Conservation (phyloP, 1,284 basidiomycete species). For the Ustilago esculenta region DNA sequence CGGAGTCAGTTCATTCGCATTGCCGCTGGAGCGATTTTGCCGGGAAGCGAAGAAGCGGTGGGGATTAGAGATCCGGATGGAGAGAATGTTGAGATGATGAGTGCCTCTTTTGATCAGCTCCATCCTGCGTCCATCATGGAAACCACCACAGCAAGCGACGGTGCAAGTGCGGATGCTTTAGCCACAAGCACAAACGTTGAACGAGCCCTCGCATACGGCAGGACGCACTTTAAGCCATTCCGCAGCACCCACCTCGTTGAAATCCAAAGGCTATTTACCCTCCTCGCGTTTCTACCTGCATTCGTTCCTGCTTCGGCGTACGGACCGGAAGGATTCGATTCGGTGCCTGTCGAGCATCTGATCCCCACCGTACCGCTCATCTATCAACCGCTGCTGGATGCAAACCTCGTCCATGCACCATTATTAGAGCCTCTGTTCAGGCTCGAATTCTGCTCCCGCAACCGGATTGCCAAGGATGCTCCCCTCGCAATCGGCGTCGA, state of each 20-base stretch:
- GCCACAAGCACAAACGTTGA: constrained; percentile 39
- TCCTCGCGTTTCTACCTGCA: constrained; percentile 76
- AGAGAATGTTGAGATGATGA: constrained; percentile 49
- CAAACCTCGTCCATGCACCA: constrained; percentile 70
- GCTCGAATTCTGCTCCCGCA: constrained; percentile 85
- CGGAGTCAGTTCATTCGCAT: constrained; percentile 57
- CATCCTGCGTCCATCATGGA: background rate
- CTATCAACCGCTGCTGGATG: constrained; percentile 53
- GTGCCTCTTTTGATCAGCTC: constrained; percentile 25
- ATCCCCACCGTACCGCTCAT: constrained; percentile 38
- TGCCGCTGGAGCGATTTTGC: constrained; percentile 35
- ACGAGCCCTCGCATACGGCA: constrained; percentile 78
- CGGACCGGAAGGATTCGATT: constrained; percentile 25
- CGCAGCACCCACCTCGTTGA: constrained; percentile 75
- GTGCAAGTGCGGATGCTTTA: background rate
- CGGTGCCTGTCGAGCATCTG: constrained; percentile 38
- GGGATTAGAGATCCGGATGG: constrained; percentile 46
- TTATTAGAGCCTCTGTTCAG: constrained; percentile 84
- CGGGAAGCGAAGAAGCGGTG: background rate
- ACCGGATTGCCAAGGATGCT: constrained; percentile 86
- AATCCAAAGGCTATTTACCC: constrained; percentile 80
- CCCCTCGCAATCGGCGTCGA: constrained; percentile 87
- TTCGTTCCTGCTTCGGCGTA: constrained; percentile 35
- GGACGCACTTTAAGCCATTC: constrained; percentile 76
- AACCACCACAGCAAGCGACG: background rate